Conservation (phyloP, 2,329 filamentous ascomycete species). For the Botryosphaeria dothidea region DNA sequence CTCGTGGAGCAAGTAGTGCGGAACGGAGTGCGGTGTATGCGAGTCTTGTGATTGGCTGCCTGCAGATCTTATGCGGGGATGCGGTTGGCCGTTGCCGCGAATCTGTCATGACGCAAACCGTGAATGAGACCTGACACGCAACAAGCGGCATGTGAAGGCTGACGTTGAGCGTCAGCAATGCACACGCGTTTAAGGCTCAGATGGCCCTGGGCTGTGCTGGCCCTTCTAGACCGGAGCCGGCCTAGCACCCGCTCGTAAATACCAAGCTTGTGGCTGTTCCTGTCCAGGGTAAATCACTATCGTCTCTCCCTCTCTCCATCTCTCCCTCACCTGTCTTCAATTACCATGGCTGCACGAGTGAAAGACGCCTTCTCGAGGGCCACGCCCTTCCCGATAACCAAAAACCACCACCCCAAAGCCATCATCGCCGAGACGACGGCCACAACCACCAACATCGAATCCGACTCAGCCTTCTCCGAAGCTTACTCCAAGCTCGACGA, state of each 20-base stretch:
- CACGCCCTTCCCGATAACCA: background rate
- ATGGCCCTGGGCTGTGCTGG: background rate
- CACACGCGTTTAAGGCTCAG: background rate
- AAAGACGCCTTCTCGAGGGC: constrained; percentile 10
- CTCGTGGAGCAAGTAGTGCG: background rate
- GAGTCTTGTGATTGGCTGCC: constrained; percentile 4
- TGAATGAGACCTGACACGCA: constrained; percentile 3
- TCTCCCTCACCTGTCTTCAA: background rate
- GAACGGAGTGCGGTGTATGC: background rate
- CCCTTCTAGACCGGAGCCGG: background rate
- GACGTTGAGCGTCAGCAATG: constrained; percentile 13
- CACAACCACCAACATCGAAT: background rate
- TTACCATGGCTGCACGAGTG: constrained; percentile 6
- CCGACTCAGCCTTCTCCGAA: background rate
- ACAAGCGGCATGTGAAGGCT: constrained; percentile 11
- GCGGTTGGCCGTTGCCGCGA: background rate
- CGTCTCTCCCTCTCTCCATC: background rate
- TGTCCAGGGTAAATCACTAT: background rate
- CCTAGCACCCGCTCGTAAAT: background rate
- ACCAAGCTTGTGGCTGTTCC: constrained; percentile 3
- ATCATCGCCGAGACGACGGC: background rate
- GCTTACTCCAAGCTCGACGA: constrained; percentile 14
- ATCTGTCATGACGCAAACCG: constrained; percentile 8
- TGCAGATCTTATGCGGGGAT: background rate
- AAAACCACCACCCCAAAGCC: background rate